A percentile compares a stretch with the other conserved stretches of the same genome.
Evolutionary conservation across 2,329 filamentous ascomycete genomes (phyloP).

Genomic region (Clonostachys chloroleuca): DNA sequence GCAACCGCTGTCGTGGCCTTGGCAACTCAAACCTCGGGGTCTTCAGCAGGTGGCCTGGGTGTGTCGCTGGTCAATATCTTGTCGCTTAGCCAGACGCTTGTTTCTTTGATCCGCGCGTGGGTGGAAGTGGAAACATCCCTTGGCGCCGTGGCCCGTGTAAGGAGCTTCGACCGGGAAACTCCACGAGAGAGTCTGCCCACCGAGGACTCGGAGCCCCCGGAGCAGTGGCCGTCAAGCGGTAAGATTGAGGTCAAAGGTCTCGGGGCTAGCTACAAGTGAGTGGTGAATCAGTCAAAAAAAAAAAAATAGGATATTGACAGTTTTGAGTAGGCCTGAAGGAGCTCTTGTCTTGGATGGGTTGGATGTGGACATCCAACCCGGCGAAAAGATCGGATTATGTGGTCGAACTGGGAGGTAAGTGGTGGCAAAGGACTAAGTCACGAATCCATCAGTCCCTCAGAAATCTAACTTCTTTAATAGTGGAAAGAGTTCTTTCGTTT

Average conservation of each 20-base stretch:
- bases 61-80: slow-evolving; percentile 15
- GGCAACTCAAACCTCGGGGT: slow-evolving; percentile 21
- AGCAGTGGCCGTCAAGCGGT: slow-evolving; percentile 23
- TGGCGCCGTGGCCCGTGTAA: slow-evolving; percentile 16
- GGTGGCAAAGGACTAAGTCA: too few species aligned
- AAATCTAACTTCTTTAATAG: slow-evolving; percentile 14
- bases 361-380: slow-evolving; percentile 12
- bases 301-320: too few species aligned
- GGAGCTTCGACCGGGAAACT: slow-evolving; percentile 13
- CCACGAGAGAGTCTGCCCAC: slow-evolving; percentile 8
- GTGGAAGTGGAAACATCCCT: slow-evolving; percentile 21
- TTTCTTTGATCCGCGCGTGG: slow-evolving; percentile 19
- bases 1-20: slow-evolving; percentile 39
- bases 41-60: slow-evolving; percentile 19
- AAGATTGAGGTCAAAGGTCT: slow-evolving; percentile 19
- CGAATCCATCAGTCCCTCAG: too few species aligned
- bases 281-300: neutral
- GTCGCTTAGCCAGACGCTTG: slow-evolving; percentile 11
- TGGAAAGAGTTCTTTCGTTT: slow-evolving; percentile 32
- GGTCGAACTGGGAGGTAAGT: slow-evolving; percentile 20
- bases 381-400: slow-evolving; percentile 21
- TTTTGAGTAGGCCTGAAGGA: too few species aligned
- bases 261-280: slow-evolving; percentile 20
- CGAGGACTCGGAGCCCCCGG: slow-evolving; percentile 7
- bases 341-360: too few species aligned